Base-by-base conservation (phyloP, 1,284 basidiomycete genomes). In the Heterobasidion occidentale region DNA sequence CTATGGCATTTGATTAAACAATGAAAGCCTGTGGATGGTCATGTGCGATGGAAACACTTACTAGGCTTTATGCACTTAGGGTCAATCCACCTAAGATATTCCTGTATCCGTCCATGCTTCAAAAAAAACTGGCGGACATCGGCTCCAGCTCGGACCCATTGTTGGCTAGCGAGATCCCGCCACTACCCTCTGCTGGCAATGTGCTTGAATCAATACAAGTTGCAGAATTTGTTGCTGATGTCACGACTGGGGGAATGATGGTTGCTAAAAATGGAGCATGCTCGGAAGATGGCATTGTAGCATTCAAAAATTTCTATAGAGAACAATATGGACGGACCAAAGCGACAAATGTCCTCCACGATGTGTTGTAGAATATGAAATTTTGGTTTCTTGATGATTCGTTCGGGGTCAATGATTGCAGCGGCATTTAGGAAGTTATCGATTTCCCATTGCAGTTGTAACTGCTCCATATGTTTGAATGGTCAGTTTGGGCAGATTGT, bases 271-370 rank as follows among this genome's bases (percentile, higher is more conserved):
- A 74, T 59, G 20, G 67, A 70, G 47, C 68, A 71, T 3, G 65
- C 36, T 0, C 70, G 66, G 53, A 77, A 75, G 0, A 75, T 60
- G 1, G 63, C 62, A 60, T 76, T 75, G 59, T 65, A 76, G 14
- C 63, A 70, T 56, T 75, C 71, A 55, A 69, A 75, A 2, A 62
- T 52, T 56, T 76, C 72, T 0, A 72, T 74, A 3, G 67, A 63
- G 46, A 61, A 67, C 0, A 66, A 48, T 1, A 71, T 56, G 1
- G 65, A 55, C 12, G 73, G 73, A 0, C 71, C 73, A 63, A 73
- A 71, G 0, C 66, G 61, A 0, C 54, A 54, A 36, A 75, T 68
- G 53, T 71, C 64, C 38, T 42, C 19, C 19, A 19, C 19, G 2
- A 19, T 19, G 47, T 76, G 73, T 0, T 60, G 19, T 0, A 76